phyloP scores from a whole-genome alignment of 2,329 filamentous ascomycete species.

The Colletotrichum chlorophyti region DNA sequence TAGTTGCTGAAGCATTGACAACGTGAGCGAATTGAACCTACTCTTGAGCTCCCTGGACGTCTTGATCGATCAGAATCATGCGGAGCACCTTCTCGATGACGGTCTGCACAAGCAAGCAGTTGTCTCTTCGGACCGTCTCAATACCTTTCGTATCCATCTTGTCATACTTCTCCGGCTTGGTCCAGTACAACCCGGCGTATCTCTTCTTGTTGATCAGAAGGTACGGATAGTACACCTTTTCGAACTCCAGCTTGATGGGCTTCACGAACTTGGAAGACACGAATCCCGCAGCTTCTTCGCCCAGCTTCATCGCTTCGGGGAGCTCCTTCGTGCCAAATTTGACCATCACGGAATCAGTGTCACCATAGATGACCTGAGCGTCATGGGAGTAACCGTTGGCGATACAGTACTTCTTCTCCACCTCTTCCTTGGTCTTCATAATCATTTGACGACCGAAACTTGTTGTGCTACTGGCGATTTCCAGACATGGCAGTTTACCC shows the following conservation, averaged over 20 bases:
- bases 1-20: constrained; percentile 27
- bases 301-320: constrained; percentile 88
- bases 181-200: constrained; percentile 98
- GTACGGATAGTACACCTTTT: constrained; percentile 98
- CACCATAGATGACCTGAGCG: constrained; percentile 96
- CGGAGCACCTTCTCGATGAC: constrained; percentile 96
- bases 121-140: constrained; percentile 96
- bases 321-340: constrained; percentile 94
- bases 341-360: constrained; percentile 99
- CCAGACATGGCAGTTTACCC: constrained; percentile 92
- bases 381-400: constrained; percentile 95
- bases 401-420: constrained; percentile 87
- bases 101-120: constrained; percentile 92
- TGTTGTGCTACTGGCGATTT: constrained; percentile 95
- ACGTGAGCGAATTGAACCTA: constrained; percentile 56
- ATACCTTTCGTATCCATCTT: constrained; percentile 99
- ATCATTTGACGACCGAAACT: constrained; percentile 99
- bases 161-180: constrained; percentile 90
- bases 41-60: constrained; percentile 91
- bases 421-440: constrained; percentile 95
- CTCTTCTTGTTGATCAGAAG: constrained; percentile 99
- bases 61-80: constrained; percentile 94
- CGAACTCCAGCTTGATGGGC: constrained; percentile 98
- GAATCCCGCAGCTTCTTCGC: constrained; percentile 87
- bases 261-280: constrained; percentile 94